Conservation (phyloP, 75 land plant species). For the Sequoiadendron giganteum region DNA sequence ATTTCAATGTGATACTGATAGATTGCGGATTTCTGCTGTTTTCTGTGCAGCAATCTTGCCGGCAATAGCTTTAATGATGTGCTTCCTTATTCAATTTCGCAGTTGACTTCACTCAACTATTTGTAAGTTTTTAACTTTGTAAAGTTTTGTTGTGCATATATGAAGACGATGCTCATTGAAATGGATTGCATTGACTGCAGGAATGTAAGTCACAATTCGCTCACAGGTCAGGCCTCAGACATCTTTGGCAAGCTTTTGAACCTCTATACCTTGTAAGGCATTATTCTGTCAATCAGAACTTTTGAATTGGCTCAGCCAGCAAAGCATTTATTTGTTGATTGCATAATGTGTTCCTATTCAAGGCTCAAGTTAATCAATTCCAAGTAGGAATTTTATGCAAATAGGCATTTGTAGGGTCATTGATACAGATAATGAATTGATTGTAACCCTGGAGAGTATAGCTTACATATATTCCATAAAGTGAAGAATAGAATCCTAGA, state of each 20-base stretch:
- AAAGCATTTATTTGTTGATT: neutral
- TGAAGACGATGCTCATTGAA: neutral
- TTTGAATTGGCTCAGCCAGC: neutral
- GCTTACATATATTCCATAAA: neutral
- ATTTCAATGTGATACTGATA: neutral
- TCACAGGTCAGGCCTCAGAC: constrained; percentile 62
- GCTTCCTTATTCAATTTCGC: constrained; percentile 70
- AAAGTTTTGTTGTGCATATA: neutral
- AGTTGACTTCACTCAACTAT: constrained; percentile 57
- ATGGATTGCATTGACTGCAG: constrained; percentile 29
- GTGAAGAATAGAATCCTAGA: neutral
- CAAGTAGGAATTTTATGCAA: neutral
- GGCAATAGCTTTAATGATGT: constrained; percentile 52
- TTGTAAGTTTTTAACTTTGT: constrained; percentile 42
- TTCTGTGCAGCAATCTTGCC: constrained; percentile 59
- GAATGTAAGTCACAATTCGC: constrained; percentile 70
- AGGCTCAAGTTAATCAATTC: neutral
- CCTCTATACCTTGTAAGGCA: constrained; percentile 55
- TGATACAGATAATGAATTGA: neutral
- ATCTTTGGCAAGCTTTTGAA: constrained; percentile 41
- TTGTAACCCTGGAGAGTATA: neutral
- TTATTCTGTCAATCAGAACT: neutral
- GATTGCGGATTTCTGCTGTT: neutral
- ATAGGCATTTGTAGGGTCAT: neutral
- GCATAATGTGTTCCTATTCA: neutral